A percentile compares a stretch with the other conserved stretches of the same genome.
Conservation (phyloP, 352 stramenopile genomes). For the Phytophthora uliginosa region DNA sequence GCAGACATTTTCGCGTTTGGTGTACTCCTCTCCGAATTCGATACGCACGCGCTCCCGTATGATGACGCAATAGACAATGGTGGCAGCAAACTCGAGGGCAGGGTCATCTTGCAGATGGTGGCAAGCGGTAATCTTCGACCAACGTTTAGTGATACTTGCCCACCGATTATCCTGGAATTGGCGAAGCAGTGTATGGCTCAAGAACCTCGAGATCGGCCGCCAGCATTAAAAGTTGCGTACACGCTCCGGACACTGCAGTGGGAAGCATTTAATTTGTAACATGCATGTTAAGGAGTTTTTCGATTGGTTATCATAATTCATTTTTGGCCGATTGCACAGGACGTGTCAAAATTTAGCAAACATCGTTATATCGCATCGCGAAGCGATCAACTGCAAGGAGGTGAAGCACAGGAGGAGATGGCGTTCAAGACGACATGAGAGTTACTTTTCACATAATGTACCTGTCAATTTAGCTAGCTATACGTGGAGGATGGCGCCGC, state of each 20-base stretch:
- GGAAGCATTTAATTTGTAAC: not conserved
- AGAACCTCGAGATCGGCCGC: not conserved
- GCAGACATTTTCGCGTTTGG: not conserved
- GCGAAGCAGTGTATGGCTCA: not conserved
- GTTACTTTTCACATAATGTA: conserved; percentile 26
- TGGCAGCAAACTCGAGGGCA: not conserved
- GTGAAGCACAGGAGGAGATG: not conserved
- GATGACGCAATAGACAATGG: not conserved
- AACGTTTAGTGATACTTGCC: not conserved
- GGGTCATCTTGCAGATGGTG: not conserved
- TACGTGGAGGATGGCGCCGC: not conserved
- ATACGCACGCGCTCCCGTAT: not conserved
- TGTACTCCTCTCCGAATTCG: not conserved
- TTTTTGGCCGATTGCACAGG: no score
- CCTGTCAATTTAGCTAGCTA: not conserved
- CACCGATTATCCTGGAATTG: not conserved
- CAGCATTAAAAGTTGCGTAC: not conserved
- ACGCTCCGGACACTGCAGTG: not conserved
- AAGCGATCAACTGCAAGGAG: no score
- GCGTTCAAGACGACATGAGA: not conserved
- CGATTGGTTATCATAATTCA: no score
- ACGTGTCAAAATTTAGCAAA: no score
- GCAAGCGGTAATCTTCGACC: not conserved
- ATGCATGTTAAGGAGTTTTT: not conserved
- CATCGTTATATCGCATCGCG: no score